Conservation (phyloP, 306 rosid species). For the Canavalia gladiata region DNA sequence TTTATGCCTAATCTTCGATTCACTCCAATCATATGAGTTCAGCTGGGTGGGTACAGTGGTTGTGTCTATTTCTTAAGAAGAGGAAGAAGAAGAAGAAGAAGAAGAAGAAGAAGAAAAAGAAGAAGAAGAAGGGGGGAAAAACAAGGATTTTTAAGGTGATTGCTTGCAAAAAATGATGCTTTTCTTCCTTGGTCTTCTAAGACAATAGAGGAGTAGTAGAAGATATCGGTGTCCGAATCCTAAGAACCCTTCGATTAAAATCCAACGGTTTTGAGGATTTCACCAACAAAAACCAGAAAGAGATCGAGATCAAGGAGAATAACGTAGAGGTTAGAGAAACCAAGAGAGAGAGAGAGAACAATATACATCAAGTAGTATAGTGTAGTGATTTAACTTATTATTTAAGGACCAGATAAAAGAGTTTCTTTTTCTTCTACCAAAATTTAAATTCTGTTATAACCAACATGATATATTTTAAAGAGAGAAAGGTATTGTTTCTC, state of each 20-base stretch:
- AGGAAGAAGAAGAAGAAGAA: slow-evolving; percentile 1
- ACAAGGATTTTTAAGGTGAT: slow-evolving; percentile 33
- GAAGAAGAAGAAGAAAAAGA: background rate
- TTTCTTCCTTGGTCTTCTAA: slow-evolving; percentile 39
- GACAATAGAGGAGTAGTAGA: slow-evolving; percentile 21
- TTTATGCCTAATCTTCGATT: too few species aligned
- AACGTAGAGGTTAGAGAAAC: slow-evolving; percentile 26
- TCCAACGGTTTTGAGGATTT: slow-evolving; percentile 41
- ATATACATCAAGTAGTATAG: slow-evolving; percentile 10
- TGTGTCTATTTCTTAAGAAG: slow-evolving; percentile 21
- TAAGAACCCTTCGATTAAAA: slow-evolving; percentile 42
- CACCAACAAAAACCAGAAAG: background rate
- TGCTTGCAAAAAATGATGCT: slow-evolving; percentile 45
- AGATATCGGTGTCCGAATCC: slow-evolving; percentile 20
- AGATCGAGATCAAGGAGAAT: slow-evolving; percentile 19
- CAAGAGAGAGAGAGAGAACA: background rate
- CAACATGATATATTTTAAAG: too few species aligned
- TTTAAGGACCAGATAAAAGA: background rate
- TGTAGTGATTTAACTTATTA: background rate
- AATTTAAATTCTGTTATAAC: too few species aligned
- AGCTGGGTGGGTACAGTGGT: slow-evolving; percentile 11
- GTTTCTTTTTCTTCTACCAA: background rate
- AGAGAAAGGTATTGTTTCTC: too few species aligned
- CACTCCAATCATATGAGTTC: slow-evolving; percentile 14
- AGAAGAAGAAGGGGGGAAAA: background rate